Conservation (phyloP, 495 filamentous ascomycete genomes). For the Hypoxylon lenormandii region DNA sequence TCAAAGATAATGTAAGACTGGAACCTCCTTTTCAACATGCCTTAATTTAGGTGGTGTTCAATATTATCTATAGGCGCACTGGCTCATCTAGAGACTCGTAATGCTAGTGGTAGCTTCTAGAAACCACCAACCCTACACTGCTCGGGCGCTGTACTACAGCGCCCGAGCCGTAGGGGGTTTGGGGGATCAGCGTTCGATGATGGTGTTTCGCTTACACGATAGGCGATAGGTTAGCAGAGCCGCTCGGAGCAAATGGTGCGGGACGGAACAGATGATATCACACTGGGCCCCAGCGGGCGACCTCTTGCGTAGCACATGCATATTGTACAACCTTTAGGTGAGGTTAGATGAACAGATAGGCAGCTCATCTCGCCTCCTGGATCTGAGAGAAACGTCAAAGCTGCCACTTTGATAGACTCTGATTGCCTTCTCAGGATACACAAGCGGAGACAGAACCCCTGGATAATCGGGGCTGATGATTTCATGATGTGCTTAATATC, state of each 20-base stretch:
- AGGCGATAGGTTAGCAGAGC: constrained; percentile 34
- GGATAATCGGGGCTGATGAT: constrained; percentile 44
- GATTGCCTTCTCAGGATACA: constrained; percentile 2
- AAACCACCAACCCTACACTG: neutral
- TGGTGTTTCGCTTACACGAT: constrained; percentile 12
- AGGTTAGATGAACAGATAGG: neutral
- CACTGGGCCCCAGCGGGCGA: neutral
- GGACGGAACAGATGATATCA: constrained; percentile 32
- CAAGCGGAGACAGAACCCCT: constrained; percentile 8
- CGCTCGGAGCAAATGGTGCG: constrained; percentile 23
- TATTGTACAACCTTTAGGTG: constrained; percentile 3
- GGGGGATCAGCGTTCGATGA: constrained; percentile 12
- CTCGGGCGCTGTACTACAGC: too few relatives aligned
- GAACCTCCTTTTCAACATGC: too few relatives aligned
- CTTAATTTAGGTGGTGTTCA: too few relatives aligned
- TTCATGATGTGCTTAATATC: constrained; percentile 47
- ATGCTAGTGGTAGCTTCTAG: constrained; percentile 8
- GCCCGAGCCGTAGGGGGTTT: neutral
- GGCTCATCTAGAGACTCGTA: neutral
- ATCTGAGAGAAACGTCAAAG: constrained; percentile 12
- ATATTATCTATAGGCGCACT: too few relatives aligned
- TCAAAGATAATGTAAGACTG: too few relatives aligned
- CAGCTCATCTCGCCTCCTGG: neutral
- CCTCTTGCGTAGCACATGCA: neutral
- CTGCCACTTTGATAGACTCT: neutral